phyloP scores from a whole-genome alignment of 1,284 basidiomycete species.

The Leccinum pseudoinsigne region DNA sequence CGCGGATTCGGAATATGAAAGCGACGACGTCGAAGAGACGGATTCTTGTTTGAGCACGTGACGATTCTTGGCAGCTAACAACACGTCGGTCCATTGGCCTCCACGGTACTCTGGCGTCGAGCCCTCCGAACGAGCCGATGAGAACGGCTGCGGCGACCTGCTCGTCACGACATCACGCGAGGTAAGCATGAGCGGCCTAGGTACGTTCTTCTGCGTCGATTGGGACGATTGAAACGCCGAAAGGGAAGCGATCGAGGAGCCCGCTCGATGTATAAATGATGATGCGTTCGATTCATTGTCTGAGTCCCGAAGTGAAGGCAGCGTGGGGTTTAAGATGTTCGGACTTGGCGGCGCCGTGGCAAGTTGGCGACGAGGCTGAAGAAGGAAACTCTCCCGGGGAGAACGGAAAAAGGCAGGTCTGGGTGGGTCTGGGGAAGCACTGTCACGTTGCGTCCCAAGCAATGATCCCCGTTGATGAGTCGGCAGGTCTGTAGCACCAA shows the following conservation, averaged over 20 bases:
- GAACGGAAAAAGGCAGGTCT: constrained; percentile 58
- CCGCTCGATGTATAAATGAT: constrained; percentile 37
- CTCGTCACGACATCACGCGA: constrained; percentile 45
- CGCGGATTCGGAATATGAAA: constrained; percentile 51
- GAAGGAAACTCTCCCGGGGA: constrained; percentile 55
- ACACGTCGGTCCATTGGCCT: constrained; percentile 51
- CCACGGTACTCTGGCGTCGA: constrained; percentile 33
- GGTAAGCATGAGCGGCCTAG: constrained; percentile 56
- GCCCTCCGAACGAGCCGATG: constrained; percentile 39
- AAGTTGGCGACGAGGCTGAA: constrained; percentile 33
- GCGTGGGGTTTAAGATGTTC: constrained; percentile 30
- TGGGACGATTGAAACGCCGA: constrained; percentile 36
- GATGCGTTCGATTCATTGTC: constrained; percentile 24
- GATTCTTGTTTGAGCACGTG: constrained; percentile 49
- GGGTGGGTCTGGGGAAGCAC: constrained; percentile 48
- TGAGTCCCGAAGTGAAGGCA: constrained; percentile 29
- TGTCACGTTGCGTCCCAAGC: constrained; percentile 37
- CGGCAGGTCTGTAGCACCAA: neutral
- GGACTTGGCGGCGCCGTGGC: constrained; percentile 43
- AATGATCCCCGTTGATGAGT: constrained; percentile 42
- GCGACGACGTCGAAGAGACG: constrained; percentile 61
- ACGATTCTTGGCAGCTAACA: constrained; percentile 36
- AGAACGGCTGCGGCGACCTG: constrained; percentile 13
- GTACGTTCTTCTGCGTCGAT: constrained; percentile 41
- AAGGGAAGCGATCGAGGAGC: constrained; percentile 44